Evolutionary conservation across 805 yeast genomes (phyloP), one percentile per base, ranked within the genome.

Genomic region (Lipomyces lipofer): DNA sequence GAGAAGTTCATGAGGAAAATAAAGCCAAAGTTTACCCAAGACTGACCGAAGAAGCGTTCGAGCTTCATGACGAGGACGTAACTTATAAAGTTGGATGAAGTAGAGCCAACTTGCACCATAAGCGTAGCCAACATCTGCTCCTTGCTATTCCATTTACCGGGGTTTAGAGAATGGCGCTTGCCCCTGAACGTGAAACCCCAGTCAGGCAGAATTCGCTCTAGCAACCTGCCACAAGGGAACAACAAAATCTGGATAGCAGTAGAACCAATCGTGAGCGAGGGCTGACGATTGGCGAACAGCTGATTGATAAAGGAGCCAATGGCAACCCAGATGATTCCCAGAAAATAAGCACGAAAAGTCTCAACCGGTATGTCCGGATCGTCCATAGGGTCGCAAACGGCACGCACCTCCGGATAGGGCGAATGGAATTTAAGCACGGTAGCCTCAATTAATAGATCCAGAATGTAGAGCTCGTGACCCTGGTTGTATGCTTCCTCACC

Each of bases 321-420:
- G 8, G 83, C 67, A 2, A 81, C 76, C 78, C 83, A 76, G 43
- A 78, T 59, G 1, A 79, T 52, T 0, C 82, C 82, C 22, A 83
- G 69, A 5, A 75, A 69, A 75, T 81, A 82, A 8, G 77, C 78
- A 48, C 86, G 73, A 49, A 78, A 64, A 3, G 83, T 80, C 56
- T 81, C 84, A 35, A 69, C 72, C 1, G 75, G 75, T 36, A 72
- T 66, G 4, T 55, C 43, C 1, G 76, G 76, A 54, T 83, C 84
- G 60, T 83, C 86, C 44, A 63, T 70, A 13, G 83, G 78, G 17
- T 81, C 82, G 15, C 82, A 82, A n/a, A 84, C 78, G 8, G 87
- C 82, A 33, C 87, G 69, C n/a, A 83, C 84, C 62, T 83, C 88
- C 1, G 86, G 84, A 58, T 82, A 82, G 4, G 86, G 85, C 7